Base-by-base conservation (phyloP, 768 basidiomycete genomes). In the Plicaturopsis crispa region DNA sequence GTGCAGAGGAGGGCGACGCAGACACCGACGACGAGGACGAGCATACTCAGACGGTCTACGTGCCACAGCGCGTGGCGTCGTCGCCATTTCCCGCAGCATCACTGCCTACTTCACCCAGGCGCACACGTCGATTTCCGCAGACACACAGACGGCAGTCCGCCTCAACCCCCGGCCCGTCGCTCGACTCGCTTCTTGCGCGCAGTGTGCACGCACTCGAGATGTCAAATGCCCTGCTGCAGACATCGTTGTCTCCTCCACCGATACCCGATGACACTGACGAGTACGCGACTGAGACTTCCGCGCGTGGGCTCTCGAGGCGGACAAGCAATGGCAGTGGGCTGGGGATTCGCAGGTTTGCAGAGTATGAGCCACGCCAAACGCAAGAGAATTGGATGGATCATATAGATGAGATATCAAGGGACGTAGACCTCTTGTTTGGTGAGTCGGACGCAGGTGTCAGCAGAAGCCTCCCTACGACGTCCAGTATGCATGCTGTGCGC, bases 121-220 rank as follows among this genome's bases (percentile, higher is more conserved):
- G 61, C 26, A 34, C 52, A 14, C 54, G 59, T 44, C 50, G 61
- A 28, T 28, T 8, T 22, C 24, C 44, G 31, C 44, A 31, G 50
- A 24, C 60, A 60, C 45, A 61, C 31, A 40, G 40, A 35, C 38
- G 35, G 23, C 34, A 35, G 45, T 41, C 45, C 24, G 41, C 43
- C 35, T 45, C 42, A 22, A 35, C 58, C 16, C 55, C 62, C 35
- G 79, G 83, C 53, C 71, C 73, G 10, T 78, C 72, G 48, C 69
- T 88, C 19, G 88, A 90, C 57, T 71, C 80, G n/a, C 65, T 90
- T 12, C 69, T 90, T 2, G 84, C 78, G 41, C 77, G 87, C 45
- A 87, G 84, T 46, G 84, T 90, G 11, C 78, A 87, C 58, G 87
- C 87, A 1, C 67, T 91, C 6, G 88, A 90, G 54, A 79, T 88